phyloP scores from a whole-genome alignment of 805 yeast genomes.

The Starmera amethionina region DNA sequence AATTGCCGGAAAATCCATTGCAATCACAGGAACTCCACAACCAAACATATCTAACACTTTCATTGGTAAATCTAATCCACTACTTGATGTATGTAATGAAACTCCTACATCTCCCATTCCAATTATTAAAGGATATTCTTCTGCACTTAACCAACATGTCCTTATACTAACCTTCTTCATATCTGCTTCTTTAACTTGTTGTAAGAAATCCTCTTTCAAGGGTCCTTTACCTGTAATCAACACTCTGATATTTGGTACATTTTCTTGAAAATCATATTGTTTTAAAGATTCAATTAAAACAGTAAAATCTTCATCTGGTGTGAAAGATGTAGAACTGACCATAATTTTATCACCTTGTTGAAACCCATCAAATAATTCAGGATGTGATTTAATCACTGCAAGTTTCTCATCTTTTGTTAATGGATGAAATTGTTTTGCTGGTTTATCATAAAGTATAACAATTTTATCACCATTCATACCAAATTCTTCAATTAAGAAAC shows the following conservation, averaged over 20 bases:
- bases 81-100: constrained; percentile 83
- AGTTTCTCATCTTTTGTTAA: constrained; percentile 18
- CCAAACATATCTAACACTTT: constrained; percentile 95
- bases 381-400: constrained; percentile 25
- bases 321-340: constrained; percentile 85
- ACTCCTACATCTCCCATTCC: constrained; percentile 79
- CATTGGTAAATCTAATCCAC: constrained; percentile 96
- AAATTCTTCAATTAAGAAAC: constrained; percentile 47
- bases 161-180: constrained; percentile 44
- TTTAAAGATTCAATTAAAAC: constrained; percentile 61
- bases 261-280: constrained; percentile 27
- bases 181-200: constrained; percentile 32
- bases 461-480: constrained; percentile 38
- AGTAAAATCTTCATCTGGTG: constrained; percentile 87
- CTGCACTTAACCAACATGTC: constrained; percentile 67
- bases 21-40: constrained; percentile 84
- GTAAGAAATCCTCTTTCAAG: constrained; percentile 41
- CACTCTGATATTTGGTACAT: constrained; percentile 43
- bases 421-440: constrained; percentile 61
- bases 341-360: constrained; percentile 46
- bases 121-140: constrained; percentile 70
- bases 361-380: constrained; percentile 24
- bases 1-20: constrained; percentile 69
- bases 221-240: constrained; percentile 99
- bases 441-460: constrained; percentile 75